Evolutionary conservation across 2,329 filamentous ascomycete genomes (phyloP).

Genomic region (Fusarium sp.): DNA sequence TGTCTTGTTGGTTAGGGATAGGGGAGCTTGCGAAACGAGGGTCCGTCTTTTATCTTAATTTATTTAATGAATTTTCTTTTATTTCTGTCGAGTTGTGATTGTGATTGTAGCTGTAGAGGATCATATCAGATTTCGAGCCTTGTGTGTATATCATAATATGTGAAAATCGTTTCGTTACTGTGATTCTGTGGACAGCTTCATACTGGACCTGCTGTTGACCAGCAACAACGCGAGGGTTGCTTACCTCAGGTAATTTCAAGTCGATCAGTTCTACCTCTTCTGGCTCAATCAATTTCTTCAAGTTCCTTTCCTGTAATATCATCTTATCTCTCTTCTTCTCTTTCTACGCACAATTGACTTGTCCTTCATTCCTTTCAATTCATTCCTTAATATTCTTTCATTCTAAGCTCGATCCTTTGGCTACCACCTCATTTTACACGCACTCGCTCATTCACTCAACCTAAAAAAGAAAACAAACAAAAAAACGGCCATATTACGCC

Average conservation of each 20-base stretch:
- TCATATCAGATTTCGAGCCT: conserved; percentile 7
- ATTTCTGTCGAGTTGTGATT: not conserved
- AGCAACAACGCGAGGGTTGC: conserved; percentile 31
- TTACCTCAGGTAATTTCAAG: conserved; percentile 34
- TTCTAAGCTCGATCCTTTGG: conserved; percentile 2
- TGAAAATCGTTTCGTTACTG: conserved; percentile 18
- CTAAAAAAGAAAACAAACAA: not conserved
- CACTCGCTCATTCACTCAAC: not conserved
- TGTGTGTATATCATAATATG: not conserved
- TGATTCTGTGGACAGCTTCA: conserved; percentile 26
- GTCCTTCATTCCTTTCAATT: conserved; percentile 31
- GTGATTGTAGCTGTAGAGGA: not conserved
- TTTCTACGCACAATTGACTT: conserved; percentile 27
- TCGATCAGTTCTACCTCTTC: conserved; percentile 30
- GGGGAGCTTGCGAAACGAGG: conserved; percentile 10
- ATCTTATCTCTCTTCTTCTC: not conserved
- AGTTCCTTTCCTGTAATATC: conserved; percentile 21
- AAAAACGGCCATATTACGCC: conserved; percentile 12
- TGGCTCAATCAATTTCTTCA: conserved; percentile 17
- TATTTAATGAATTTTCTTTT: not conserved
- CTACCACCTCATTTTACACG: conserved; percentile 4
- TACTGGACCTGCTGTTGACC: conserved; percentile 21
- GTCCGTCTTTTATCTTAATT: conserved; percentile 22
- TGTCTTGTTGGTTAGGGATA: conserved; percentile 1
- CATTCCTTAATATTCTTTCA: conserved; percentile 10